phyloP scores from a whole-genome alignment of 495 filamentous ascomycete species.

The Platismatia glauca region DNA sequence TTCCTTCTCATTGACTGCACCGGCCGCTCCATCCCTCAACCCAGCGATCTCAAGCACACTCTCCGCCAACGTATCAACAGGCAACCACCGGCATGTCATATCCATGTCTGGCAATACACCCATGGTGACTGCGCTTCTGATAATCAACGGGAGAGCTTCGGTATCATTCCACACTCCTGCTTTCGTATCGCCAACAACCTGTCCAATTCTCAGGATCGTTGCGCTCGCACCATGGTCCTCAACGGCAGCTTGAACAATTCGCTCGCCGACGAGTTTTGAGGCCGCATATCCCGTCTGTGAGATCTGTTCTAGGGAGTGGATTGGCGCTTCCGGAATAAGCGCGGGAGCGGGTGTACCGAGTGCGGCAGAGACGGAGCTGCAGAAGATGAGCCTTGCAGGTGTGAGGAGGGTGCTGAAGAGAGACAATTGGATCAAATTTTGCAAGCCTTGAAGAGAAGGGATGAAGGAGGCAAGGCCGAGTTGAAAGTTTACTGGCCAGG shows the following conservation, averaged over 20 bases:
- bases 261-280: slow-evolving; percentile 49
- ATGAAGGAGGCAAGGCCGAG: slow-evolving; percentile 22
- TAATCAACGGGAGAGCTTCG: slow-evolving; percentile 48
- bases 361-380: slow-evolving; percentile 43
- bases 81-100: slow-evolving; percentile 35
- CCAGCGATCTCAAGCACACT: slow-evolving; percentile 29
- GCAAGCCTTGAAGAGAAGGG: slow-evolving; percentile 33
- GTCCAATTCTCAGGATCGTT: slow-evolving; percentile 50
- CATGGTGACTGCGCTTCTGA: slow-evolving; percentile 43
- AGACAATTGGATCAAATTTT: slow-evolving; percentile 47
- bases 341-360: slow-evolving; percentile 25
- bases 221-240: slow-evolving; percentile 30
- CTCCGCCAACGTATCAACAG: slow-evolving; percentile 24
- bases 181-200: slow-evolving; percentile 45
- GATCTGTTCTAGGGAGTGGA: slow-evolving; percentile 32
- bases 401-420: slow-evolving; percentile 32
- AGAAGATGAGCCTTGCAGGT: slow-evolving; percentile 43
- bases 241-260: slow-evolving; percentile 37
- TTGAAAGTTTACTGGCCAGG: slow-evolving; percentile 13
- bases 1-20: not conserved
- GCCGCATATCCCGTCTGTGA: slow-evolving; percentile 47
- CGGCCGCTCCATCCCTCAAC: slow-evolving; percentile 8
- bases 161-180: slow-evolving; percentile 50
- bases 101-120: slow-evolving; percentile 40
- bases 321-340: slow-evolving; percentile 35